Evolutionary conservation across 441 rosid genomes (phyloP).

Genomic region (Theobroma grandiflorum): DNA sequence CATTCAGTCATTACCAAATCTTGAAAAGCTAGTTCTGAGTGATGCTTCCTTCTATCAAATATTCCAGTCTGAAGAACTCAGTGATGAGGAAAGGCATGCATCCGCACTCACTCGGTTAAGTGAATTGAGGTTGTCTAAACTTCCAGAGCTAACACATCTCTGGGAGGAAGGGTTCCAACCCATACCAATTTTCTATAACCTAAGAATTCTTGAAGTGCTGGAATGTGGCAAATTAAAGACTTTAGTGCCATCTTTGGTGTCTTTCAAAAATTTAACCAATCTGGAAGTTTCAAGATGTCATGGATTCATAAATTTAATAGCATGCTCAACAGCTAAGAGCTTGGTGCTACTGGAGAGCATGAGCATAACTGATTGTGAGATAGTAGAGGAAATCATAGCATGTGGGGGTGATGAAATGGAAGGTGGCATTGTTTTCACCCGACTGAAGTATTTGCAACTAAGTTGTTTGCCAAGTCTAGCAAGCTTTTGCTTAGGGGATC

Average conservation of each 20-base stretch:
- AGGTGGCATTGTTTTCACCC: slow-evolving; percentile 6
- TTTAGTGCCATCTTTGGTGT: neutral
- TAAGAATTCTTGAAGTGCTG: slow-evolving; percentile 2
- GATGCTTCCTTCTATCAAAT: neutral
- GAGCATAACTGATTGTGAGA: neutral
- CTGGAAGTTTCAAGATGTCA: slow-evolving; percentile 11
- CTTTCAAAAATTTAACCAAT: neutral
- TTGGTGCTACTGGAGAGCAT: neutral
- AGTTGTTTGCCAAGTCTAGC: neutral
- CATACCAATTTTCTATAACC: neutral
- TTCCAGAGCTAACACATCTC: slow-evolving; percentile 19
- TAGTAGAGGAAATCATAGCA: slow-evolving; percentile 27
- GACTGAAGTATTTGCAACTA: slow-evolving; percentile 14
- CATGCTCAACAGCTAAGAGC: slow-evolving; percentile 6
- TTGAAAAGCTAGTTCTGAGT: neutral
- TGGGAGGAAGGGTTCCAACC: neutral
- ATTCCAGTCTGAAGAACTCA: neutral
- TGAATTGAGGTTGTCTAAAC: slow-evolving; percentile 12
- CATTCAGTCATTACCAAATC: neutral
- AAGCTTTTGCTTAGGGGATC: slow-evolving; percentile 10
- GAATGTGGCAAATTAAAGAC: slow-evolving; percentile 3
- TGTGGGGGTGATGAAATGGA: neutral
- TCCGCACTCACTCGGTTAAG: neutral
- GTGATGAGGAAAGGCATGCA: neutral
- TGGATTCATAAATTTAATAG: neutral